Base-by-base conservation (phyloP, 1,284 basidiomycete genomes). In the Ustilago shanxiensis region DNA sequence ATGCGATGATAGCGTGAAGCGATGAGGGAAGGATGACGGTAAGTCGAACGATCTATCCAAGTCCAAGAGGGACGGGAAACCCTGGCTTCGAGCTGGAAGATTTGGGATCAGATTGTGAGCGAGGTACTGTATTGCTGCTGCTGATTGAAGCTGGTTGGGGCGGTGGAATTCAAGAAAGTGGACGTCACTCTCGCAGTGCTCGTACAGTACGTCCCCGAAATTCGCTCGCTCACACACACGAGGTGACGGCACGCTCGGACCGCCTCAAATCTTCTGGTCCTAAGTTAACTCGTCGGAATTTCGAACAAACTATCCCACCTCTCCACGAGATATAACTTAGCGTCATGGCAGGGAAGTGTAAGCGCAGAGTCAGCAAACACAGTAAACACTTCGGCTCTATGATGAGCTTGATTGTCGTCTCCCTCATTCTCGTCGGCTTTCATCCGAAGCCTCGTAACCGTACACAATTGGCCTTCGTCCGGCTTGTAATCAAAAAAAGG, bases 211-310 rank as follows among this genome's bases (percentile, higher is more conserved):
- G 18, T 20, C n/a, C 7, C 8, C 18, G 51, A 55, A 37, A 26
- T 39, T 55, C 53, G 10, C 22, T 14, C 31, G 10, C 37, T n/a
- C n/a, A n/a, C n/a, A n/a, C n/a, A 33, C 31, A 6, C 6, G 5
- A 33, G 20, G n/a, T 44, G 41, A 31, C 67, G 62, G 67, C 61
- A 66, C 68, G 68, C 62, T 65, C 68, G 68, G 59, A 71, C 68
- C 68, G 68, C 58, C 51, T 56, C 20, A 8, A n/a, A 26, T 35
- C 28, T 20, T 14, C 33, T n/a, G 10, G 20, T n/a, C n/a, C n/a
- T n/a, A n/a, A n/a, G n/a, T n/a, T n/a, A 45, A 5, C 45, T 22
- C 20, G 22, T 49, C 47, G 54, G 37, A 20, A 47, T 47, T 49
- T 58, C 16, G 35, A 53, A 22, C 51, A 13, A 28, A 28, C 14